Base-by-base conservation (phyloP, 1,139 yeast species). In the Nakaseomyces glabratus region DNA sequence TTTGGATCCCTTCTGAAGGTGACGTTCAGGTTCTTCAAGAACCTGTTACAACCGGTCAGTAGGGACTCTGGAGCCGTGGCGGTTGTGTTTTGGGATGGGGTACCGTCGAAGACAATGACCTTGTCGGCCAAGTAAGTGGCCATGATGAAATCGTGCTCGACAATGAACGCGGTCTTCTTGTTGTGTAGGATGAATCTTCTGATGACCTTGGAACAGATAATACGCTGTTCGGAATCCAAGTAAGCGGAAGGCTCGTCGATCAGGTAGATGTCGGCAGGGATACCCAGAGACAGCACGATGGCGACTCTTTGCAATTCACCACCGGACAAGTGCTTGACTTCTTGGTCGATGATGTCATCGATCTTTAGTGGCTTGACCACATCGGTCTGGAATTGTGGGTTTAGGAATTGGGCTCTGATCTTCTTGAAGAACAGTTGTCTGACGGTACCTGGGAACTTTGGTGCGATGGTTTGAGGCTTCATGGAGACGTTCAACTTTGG, bases 291-390 rank as follows among this genome's bases (percentile, higher is more conserved):
- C 60, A 90, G 72, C 26, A 86, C 93, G 63, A 90, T 90, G 45
- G 98, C 99, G 43, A 93, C 98, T 71, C 99, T 82, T 69, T 90
- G 98, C 68, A 90, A 73, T 68, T 90, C 99, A 76, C 98, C 98
- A 69, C 98, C 99, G 36, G 97, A 88, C 63, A 90, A 69, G 50
- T 86, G 85, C 68, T 85, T 95, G 38, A 90, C 98, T 66, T 90
- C 97, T 63, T 90, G 95, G 62, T 90, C 98, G 47, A 90, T 79
- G 50, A 90, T 84, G 57, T 82, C 88, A 51, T 90, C 98, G 48
- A 90, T 86, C 59, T 71, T 81, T 60, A 90, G 72, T 38, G 98
- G 98, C 66, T 90, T 90, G 52, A 85, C 85, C 37, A 90, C 98
- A 67, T 90, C 98, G 38, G 96, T 82, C 66, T 90, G 96, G 68